Evolutionary conservation across 2,329 filamentous ascomycete species (phyloP).

Genomic region (Alternaria novae-zelandiae): DNA sequence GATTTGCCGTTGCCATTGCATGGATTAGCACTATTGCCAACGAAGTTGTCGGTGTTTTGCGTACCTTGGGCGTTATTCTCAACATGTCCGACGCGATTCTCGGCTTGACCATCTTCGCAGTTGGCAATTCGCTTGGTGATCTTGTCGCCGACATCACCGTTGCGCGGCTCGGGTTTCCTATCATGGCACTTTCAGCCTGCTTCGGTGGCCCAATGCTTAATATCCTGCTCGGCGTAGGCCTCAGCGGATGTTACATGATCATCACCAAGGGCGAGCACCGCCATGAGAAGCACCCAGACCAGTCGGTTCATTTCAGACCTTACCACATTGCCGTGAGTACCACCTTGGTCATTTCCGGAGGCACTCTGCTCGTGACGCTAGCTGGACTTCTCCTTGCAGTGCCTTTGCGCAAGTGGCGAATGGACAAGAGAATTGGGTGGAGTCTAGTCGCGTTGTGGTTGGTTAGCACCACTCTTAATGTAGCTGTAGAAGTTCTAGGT

Average conservation of each 20-base stretch:
- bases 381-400: slow-evolving; percentile 79
- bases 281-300: slow-evolving; percentile 71
- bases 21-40: slow-evolving; percentile 97
- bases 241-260: slow-evolving; percentile 88
- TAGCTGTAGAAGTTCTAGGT: slow-evolving; percentile 73
- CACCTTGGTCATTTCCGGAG: slow-evolving; percentile 82
- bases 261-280: slow-evolving; percentile 70
- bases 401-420: slow-evolving; percentile 58
- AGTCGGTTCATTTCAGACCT: slow-evolving; percentile 70
- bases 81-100: slow-evolving; percentile 94
- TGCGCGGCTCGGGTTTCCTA: slow-evolving; percentile 88
- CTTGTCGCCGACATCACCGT: slow-evolving; percentile 95
- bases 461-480: slow-evolving; percentile 79
- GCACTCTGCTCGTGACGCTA: slow-evolving; percentile 83
- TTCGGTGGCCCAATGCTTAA: slow-evolving; percentile 99
- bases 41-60: slow-evolving; percentile 93
- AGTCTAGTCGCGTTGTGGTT: slow-evolving; percentile 80
- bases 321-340: slow-evolving; percentile 86
- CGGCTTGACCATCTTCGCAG: slow-evolving; percentile 93
- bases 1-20: slow-evolving; percentile 88
- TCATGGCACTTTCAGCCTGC: slow-evolving; percentile 94
- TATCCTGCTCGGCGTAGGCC: slow-evolving; percentile 91
- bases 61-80: slow-evolving; percentile 88
- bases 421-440: slow-evolving; percentile 68
- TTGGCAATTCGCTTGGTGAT: slow-evolving; percentile 93